Base-by-base conservation (phyloP, 768 basidiomycete genomes). In the Hortiboletus campestris region DNA sequence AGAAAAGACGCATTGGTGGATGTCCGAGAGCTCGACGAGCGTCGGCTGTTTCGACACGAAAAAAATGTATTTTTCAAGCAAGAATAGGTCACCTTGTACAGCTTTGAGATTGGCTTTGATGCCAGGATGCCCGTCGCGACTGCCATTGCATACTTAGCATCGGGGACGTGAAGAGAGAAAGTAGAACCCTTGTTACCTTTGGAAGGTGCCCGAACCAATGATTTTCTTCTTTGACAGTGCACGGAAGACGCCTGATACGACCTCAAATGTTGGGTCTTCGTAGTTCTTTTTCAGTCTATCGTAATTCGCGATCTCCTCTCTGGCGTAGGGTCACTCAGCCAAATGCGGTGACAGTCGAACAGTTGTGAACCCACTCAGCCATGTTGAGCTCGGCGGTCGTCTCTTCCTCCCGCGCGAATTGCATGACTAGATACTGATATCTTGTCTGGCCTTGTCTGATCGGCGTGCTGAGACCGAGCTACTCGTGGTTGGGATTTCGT, bases 101-200 rank as follows among this genome's bases (percentile, higher is more conserved):
- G 97, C 97, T 74, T 98, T 98, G 63, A 98, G 80, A 71, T 98
- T 97, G 63, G 93, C 94, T 75, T 98, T 98, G 75, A 99, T 88
- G n/a, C 93, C 92, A 16, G 91, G 88, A 60, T 94, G 88, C 4
- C 94, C 92, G 63, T 89, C 86, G 31, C 89, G 91, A 63, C 94
- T 96, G 59, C 11, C 47, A 57, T 34, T 19, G 14, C 28, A 28
- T 38, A 20, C 14, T 35, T 60, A 53, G 55, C 17, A 44, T 46
- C 25, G 7, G 12, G 25, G 22, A 28, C n/a, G 2, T 10, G 4
- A 17, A 34, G 19, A 1, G 11, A n/a, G 25, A 14, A 12, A 20
- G 10, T 1, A 32, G 20, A 25, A n/a, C 11, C 9, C n/a, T 16
- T 14, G 6, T 46, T 71, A 88, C 93, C 86, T 92, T 72, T 89